A percentile compares a stretch with the other conserved stretches of the same genome.
phyloP scores from a whole-genome alignment of 2,329 filamentous ascomycete genomes.

The Epichloe sibirici region DNA sequence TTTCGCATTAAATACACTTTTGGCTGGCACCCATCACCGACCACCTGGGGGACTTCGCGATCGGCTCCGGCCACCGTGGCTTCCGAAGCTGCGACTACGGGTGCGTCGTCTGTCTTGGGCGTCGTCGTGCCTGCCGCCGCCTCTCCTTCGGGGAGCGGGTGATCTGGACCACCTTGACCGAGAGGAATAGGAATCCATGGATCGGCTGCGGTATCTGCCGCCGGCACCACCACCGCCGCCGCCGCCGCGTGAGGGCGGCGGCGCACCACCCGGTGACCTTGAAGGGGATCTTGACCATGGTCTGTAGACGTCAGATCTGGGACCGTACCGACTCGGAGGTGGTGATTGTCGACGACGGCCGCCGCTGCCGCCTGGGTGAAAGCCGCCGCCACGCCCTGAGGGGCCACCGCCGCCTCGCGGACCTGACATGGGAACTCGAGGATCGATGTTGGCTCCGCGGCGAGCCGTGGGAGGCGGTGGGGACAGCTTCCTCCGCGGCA shows the following conservation, averaged over 20 bases:
- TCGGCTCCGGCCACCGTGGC: constrained; percentile 26
- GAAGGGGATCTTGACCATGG: constrained; percentile 41
- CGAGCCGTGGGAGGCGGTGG: constrained; percentile 63
- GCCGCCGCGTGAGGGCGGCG: constrained; percentile 19
- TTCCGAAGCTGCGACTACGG: constrained; percentile 35
- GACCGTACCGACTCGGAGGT: constrained; percentile 24
- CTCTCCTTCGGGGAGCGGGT: constrained; percentile 21
- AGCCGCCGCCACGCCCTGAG: constrained; percentile 14
- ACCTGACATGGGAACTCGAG: constrained; percentile 24
- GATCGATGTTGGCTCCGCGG: constrained; percentile 46
- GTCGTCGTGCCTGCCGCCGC: constrained; percentile 11
- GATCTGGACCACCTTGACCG: constrained; percentile 36
- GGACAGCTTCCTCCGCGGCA: constrained; percentile 73
- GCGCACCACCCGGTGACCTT: constrained; percentile 29
- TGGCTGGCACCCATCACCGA: constrained; percentile 12
- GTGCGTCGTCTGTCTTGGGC: constrained; percentile 27
- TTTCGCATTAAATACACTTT: neutral
- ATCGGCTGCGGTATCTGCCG: constrained; percentile 33
- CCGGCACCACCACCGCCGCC: constrained; percentile 14
- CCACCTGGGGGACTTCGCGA: constrained; percentile 27
- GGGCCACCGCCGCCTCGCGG: constrained; percentile 22
- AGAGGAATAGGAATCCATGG: constrained; percentile 31
- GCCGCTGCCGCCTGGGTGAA: constrained; percentile 18
- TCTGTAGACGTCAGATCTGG: constrained; percentile 46
- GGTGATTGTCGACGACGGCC: constrained; percentile 26